phyloP scores from a whole-genome alignment of 805 yeast genomes.

The Pichia scutulata region DNA sequence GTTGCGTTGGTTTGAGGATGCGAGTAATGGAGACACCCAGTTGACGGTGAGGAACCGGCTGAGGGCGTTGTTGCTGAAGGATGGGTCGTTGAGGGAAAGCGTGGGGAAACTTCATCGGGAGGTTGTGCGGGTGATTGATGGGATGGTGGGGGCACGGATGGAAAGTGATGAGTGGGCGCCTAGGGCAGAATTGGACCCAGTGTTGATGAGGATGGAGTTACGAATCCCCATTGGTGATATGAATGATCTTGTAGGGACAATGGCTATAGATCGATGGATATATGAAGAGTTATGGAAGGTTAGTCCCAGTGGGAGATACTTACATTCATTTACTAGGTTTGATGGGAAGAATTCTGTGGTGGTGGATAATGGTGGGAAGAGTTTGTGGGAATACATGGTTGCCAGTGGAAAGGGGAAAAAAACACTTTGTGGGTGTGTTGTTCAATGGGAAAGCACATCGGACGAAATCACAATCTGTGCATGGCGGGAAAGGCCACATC shows the following conservation, averaged over 20 bases:
- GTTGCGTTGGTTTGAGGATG: constrained; percentile 64
- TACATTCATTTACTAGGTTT: neutral
- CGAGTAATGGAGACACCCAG: constrained; percentile 45
- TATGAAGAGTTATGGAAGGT: neutral
- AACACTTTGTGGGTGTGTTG: neutral
- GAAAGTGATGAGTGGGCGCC: neutral
- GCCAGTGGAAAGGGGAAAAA: neutral
- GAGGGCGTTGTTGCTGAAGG: neutral
- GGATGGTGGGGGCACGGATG: neutral
- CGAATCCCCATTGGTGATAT: neutral
- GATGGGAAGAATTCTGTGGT: neutral
- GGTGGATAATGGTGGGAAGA: neutral
- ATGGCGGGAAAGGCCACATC: neutral
- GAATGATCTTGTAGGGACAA: neutral
- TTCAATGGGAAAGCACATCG: neutral
- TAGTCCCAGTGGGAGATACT: neutral
- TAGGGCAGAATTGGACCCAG: neutral
- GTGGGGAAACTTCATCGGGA: neutral
- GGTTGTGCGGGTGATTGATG: neutral
- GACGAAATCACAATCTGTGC: neutral
- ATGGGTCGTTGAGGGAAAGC: neutral
- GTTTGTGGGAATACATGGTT: neutral
- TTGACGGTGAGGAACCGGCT: constrained; percentile 48
- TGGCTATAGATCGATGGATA: neutral
- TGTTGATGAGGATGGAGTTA: neutral